Base-by-base conservation (phyloP, 108 stramenopile genomes). In the Pseudonitzschia delicatissima region DNA sequence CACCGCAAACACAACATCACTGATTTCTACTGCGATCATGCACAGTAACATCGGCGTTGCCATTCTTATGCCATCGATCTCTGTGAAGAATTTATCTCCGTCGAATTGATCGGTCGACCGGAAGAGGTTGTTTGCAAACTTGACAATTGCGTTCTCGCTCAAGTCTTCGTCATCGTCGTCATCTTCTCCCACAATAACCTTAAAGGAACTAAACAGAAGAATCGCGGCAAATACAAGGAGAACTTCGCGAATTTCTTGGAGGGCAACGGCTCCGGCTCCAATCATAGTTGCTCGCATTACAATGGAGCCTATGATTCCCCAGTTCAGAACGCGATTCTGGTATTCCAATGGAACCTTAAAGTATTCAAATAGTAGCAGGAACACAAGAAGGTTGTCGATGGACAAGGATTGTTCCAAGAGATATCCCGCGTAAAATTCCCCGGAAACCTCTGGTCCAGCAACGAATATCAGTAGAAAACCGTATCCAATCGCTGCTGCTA, bases 1-100 rank as follows among this genome's bases (percentile, higher is more conserved):
- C 25, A 97, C 93, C 9, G 96, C 97, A 79, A 98, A 98, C 6
- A 97, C 93, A 39, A 98, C 85, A 77, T 98, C 97, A 67, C 85
- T 87, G 27, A 96, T 84, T 81, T 98, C 97, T 20, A 98, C 82
- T 36, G 96, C 93, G 26, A 97, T 76, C 84, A 96, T 80, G 64
- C 96, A 97, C 47, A 97, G 81, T 51, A 98, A 84, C 61, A 98
- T 68, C 1, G 97, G 96, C 7, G 97, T 98, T 12, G 96, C 95
- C 29, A 77, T 79, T 63, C 68, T 79, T 18, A 85, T 69, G n/a
- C 97, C 94, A 62, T 87, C 81, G 9, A 78, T 58, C 23, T 78
- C 34, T 7, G 92, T 95, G 66, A 97, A 96, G 76, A 97, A 97
- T 45, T 78, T 78, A 60, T 92, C 87, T 1, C 92, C 95, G 70